Base-by-base conservation (phyloP, 805 yeast species). In the Myxozyma neotropica region DNA sequence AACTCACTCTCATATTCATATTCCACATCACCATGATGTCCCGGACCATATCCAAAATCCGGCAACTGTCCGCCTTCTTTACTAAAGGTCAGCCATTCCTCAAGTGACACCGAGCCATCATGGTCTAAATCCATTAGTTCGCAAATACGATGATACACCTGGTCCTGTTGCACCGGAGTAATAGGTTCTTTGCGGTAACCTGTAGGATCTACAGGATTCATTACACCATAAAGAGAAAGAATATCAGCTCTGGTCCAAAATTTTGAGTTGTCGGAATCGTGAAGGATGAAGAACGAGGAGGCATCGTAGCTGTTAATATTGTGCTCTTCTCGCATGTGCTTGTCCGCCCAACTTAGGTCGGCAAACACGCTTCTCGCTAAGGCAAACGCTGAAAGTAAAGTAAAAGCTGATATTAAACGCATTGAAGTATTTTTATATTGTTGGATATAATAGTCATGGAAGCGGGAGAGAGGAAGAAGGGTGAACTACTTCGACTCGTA, bases 251-350 rank as follows among this genome's bases (percentile, higher is more conserved):
- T 75, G 72, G 44, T 87, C 90, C 71, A 82, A 78, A 70, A 78
- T 75, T 67, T 82, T 75, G 55, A 83, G 72, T 69, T 68, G 63
- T 74, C 77, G 27, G 69, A 64, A 73, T 92, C 97, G 74, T 93
- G 99, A 27, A 92, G 69, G 38, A 80, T 80, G 80, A 93, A 93
- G 69, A 93, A 89, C 15, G 87, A 79, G 43, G 80, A 83, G 0
- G 95, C 80, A 63, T 88, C 95, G 68, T 83, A 89, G 27, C 78
- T 77, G 63, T 88, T 91, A 59, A 89, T 65, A 17, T 84, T 87
- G 75, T 93, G 97, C 75, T 93, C 98, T 66, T 83, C 85, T 67
- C 82, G 78, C 97, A 93, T 92, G 73, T 93, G 98, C 88, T 92
- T 87, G 67, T 81, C 81, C 68, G 87, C 89, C 96, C 96, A 89